Conservation (phyloP, 2,329 filamentous ascomycete species). For the Aspergillus tamarii region DNA sequence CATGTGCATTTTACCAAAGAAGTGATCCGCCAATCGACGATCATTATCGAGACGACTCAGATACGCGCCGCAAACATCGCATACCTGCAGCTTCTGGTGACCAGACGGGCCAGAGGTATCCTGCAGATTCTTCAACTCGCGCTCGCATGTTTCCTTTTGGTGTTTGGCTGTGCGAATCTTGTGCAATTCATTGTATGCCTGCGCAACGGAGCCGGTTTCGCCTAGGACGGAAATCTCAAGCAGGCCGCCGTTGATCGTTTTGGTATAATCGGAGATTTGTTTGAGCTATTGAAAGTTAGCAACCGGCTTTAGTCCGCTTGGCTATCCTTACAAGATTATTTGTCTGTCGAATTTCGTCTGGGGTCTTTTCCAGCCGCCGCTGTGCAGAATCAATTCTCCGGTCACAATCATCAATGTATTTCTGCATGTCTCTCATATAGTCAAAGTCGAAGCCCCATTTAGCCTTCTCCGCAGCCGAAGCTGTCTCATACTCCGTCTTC, state of each 20-base stretch:
- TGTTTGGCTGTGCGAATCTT: constrained; percentile 79
- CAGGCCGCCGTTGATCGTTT: constrained; percentile 78
- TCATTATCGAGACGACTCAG: constrained; percentile 92
- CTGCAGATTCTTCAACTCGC: constrained; percentile 84
- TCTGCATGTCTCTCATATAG: constrained; percentile 93
- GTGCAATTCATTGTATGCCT: constrained; percentile 85
- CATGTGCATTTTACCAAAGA: constrained; percentile 99
- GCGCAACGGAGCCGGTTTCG: constrained; percentile 76
- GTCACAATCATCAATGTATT: constrained; percentile 97
- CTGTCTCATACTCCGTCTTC: constrained; percentile 83
- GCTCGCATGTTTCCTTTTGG: constrained; percentile 80
- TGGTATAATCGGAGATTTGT: constrained; percentile 77
- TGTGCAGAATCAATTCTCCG: constrained; percentile 89
- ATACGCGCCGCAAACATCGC: constrained; percentile 97
- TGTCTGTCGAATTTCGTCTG: constrained; percentile 94
- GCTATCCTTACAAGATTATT: constrained; percentile 68
- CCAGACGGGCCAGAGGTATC: constrained; percentile 92
- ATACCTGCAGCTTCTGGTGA: constrained; percentile 97
- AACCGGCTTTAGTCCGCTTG: not conserved
- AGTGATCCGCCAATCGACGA: constrained; percentile 89
- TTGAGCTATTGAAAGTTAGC: constrained; percentile 61
- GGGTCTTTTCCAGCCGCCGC: constrained; percentile 90
- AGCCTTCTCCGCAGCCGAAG: constrained; percentile 71
- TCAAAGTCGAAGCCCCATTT: constrained; percentile 93
- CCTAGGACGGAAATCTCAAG: constrained; percentile 85